These are phyloP conservation scores for Trametes sp. DNA, from an alignment of 1,284 basidiomycete species.

Conservation along the genomic window DNA sequence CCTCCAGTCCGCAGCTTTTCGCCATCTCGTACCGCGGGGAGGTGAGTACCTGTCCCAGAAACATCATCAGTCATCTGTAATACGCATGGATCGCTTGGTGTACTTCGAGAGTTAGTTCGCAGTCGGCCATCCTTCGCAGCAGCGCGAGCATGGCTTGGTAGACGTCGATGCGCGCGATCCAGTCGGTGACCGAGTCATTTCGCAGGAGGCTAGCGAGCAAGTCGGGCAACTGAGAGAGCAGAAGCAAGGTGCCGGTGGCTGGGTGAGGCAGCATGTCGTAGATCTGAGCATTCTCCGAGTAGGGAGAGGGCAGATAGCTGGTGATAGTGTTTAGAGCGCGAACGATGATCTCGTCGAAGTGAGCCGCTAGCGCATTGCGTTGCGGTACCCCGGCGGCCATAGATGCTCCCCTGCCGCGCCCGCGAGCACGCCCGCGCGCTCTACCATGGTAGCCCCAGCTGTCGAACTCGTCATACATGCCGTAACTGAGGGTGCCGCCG, in stretches of 20 bases:
- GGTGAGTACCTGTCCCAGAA: conserved; percentile 47
- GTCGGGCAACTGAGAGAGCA: conserved; percentile 55
- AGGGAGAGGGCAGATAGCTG: conserved; percentile 53
- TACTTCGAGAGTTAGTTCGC: conserved; percentile 54
- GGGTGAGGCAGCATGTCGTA: conserved; percentile 60
- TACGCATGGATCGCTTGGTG: not conserved
- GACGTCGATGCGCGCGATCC: conserved; percentile 54
- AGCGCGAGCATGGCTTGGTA: conserved; percentile 58
- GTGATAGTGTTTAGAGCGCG: conserved; percentile 50
- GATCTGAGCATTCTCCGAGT: conserved; percentile 48
- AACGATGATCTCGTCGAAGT: conserved; percentile 53
- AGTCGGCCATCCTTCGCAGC: conserved; percentile 57
- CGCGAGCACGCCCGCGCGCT: conserved; percentile 17
- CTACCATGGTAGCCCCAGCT: not conserved
- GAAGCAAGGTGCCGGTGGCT: conserved; percentile 50
- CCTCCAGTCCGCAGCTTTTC: conserved; percentile 51
- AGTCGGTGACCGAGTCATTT: conserved; percentile 63
- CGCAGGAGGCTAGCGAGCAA: conserved; percentile 54
- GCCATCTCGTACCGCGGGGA: conserved; percentile 48
- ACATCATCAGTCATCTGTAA: too few relatives aligned
- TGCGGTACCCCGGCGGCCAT: not conserved
- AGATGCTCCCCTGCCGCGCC: conserved; percentile 23
- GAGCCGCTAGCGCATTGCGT: conserved; percentile 31
- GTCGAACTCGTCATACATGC: not conserved
- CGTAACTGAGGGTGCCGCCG: not conserved